These are phyloP conservation scores for Phylloporus arenicola DNA, from an alignment of 768 basidiomycete genomes.

Conservation along the genomic window DNA sequence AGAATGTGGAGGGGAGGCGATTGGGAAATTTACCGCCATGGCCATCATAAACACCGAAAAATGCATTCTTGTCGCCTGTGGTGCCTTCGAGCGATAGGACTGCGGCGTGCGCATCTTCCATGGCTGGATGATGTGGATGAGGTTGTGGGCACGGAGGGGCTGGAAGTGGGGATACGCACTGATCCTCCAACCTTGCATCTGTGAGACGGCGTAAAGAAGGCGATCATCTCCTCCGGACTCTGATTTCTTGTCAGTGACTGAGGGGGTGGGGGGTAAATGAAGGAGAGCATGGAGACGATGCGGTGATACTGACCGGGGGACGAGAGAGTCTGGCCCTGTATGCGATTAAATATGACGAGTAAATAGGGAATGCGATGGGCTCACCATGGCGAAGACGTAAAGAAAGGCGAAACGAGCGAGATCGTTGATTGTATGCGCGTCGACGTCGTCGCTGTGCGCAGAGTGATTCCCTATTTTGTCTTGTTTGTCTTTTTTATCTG, in stretches of 20 bases:
- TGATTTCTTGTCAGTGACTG: constrained; percentile 81
- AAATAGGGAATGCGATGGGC: constrained; percentile 6
- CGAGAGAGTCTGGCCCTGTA: constrained; percentile 82
- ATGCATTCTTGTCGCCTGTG: constrained; percentile 51
- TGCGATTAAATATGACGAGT: constrained; percentile 3
- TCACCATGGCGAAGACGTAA: constrained; percentile 31
- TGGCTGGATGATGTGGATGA: constrained; percentile 48
- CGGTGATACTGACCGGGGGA: constrained; percentile 54
- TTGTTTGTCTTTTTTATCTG: constrained; percentile 26
- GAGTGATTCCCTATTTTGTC: constrained; percentile 25
- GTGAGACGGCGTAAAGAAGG: constrained; percentile 73
- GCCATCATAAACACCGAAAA: constrained; percentile 98
- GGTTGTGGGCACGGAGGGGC: background rate
- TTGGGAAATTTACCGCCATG: constrained; percentile 71
- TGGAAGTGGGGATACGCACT: constrained; percentile 51
- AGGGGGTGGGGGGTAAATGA: constrained; percentile 9
- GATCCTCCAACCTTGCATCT: constrained; percentile 99
- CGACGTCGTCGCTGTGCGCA: constrained; percentile 7
- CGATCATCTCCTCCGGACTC: constrained; percentile 65
- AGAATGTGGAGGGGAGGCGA: background rate
- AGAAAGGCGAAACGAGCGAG: constrained; percentile 6
- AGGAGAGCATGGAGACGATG: constrained; percentile 2
- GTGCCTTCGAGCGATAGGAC: constrained; percentile 62
- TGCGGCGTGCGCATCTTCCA: constrained; percentile 93
- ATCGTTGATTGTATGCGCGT: constrained; percentile 13